Evolutionary conservation across 1,284 basidiomycete species (phyloP).

Genomic region (Amylostereum areolatum): DNA sequence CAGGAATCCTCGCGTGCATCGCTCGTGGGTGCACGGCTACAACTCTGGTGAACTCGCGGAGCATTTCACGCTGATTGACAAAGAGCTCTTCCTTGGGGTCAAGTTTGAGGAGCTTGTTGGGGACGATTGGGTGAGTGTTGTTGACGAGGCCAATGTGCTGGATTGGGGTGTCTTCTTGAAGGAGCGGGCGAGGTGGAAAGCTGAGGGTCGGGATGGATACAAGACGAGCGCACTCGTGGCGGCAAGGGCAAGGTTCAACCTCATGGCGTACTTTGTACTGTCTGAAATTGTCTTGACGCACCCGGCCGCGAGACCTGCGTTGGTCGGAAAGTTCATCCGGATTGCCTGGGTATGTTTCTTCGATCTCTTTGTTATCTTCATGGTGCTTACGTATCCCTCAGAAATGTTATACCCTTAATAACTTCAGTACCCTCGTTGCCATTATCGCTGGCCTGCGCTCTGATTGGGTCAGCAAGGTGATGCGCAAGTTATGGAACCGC

Average conservation of each 20-base stretch:
- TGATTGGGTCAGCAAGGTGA: slow-evolving; percentile 64
- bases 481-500: slow-evolving; percentile 63
- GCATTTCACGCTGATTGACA: slow-evolving; percentile 84
- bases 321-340: slow-evolving; percentile 80
- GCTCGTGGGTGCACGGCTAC: slow-evolving; percentile 61
- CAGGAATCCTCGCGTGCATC: slow-evolving; percentile 35
- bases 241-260: slow-evolving; percentile 83
- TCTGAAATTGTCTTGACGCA: slow-evolving; percentile 74
- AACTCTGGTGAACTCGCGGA: slow-evolving; percentile 63
- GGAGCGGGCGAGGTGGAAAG: slow-evolving; percentile 65
- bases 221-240: slow-evolving; percentile 70
- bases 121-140: slow-evolving; percentile 53
- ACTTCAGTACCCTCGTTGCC: slow-evolving; percentile 78
- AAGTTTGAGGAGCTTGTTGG: slow-evolving; percentile 80
- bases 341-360: slow-evolving; percentile 69
- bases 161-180: slow-evolving; percentile 84
- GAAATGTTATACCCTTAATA: slow-evolving; percentile 81
- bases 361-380: slow-evolving; percentile 1
- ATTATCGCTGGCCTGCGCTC: slow-evolving; percentile 76
- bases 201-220: slow-evolving; percentile 47
- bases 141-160: slow-evolving; percentile 62
- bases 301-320: slow-evolving; percentile 56
- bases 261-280: slow-evolving; percentile 78
- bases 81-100: slow-evolving; percentile 78
- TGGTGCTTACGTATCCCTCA: slow-evolving; percentile 24